These are phyloP conservation scores for Coemansia sp. DNA, from an alignment of 192 early-diverging fungal species.

Conservation along the genomic window DNA sequence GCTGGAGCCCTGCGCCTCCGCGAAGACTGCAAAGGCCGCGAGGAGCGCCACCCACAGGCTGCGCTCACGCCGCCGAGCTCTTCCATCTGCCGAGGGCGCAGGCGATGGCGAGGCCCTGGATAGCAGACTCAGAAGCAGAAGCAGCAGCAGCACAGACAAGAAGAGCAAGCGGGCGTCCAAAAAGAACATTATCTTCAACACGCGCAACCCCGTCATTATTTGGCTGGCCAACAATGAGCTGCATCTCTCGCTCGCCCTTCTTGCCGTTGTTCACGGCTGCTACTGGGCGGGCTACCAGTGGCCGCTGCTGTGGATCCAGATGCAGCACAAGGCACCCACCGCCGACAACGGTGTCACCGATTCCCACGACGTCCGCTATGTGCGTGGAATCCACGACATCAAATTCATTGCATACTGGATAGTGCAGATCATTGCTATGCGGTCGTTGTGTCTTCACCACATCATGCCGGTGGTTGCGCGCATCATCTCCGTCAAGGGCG, in stretches of 20 bases:
- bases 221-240: slow-evolving; percentile 47
- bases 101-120: slow-evolving; percentile 3
- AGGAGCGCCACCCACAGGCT: slow-evolving; percentile 6
- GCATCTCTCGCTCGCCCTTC: slow-evolving; percentile 16
- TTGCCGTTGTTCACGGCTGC: slow-evolving; percentile 26
- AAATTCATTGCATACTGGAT: slow-evolving; percentile 68
- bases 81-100: slow-evolving; percentile 7
- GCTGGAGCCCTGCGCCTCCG: background rate
- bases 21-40: background rate
- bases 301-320: slow-evolving; percentile 28
- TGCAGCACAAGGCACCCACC: slow-evolving; percentile 27
- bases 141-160: background rate
- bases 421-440: slow-evolving; percentile 62
- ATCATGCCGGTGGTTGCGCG: slow-evolving; percentile 28
- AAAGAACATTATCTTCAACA: slow-evolving; percentile 34
- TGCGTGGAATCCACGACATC: slow-evolving; percentile 59
- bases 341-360: slow-evolving; percentile 1
- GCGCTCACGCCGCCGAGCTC: slow-evolving; percentile 18
- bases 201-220: slow-evolving; percentile 36
- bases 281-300: slow-evolving; percentile 39
- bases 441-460: slow-evolving; percentile 59
- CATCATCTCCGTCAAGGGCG: slow-evolving; percentile 21
- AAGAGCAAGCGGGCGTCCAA: background rate
- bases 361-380: slow-evolving; percentile 11
- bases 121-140: background rate